Percentiles rank a stretch among this genome's conserved stretches.
Conservation (phyloP, 1,139 yeast genomes). For the Scheffersomyces quercinus region DNA sequence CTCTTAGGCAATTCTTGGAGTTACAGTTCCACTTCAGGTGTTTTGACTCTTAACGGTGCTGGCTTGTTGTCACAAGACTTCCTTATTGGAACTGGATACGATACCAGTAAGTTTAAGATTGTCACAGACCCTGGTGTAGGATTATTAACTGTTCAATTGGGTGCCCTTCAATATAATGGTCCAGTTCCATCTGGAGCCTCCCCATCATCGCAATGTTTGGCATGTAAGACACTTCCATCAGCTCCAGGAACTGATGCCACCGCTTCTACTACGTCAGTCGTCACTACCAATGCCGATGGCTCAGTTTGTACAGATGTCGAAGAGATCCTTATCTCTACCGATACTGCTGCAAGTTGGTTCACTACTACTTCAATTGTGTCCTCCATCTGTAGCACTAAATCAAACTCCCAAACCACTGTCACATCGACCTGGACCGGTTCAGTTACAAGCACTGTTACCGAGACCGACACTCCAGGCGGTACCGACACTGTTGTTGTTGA, state of each 20-base stretch:
- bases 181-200: constrained; percentile 5
- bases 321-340: neutral
- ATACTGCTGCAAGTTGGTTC: constrained; percentile 1
- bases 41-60: constrained; percentile 11
- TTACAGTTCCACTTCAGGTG: constrained; percentile 16
- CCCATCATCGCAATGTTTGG: constrained; percentile 11
- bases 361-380: neutral
- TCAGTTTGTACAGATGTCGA: neutral
- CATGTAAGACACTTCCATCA: constrained; percentile 9
- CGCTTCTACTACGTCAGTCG: neutral
- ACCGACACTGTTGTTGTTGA: constrained; percentile 8
- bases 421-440: constrained; percentile 13
- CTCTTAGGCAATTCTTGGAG: constrained; percentile 10
- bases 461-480: constrained; percentile 7
- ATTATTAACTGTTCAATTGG: constrained; percentile 15
- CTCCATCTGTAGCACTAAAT: constrained; percentile 2
- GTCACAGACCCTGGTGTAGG: constrained; percentile 14
- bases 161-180: constrained; percentile 20
- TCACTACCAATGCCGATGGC: neutral
- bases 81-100: constrained; percentile 23
- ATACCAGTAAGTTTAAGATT: constrained; percentile 10
- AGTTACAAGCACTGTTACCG: constrained; percentile 6
- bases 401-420: constrained; percentile 4
- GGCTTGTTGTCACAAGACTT: constrained; percentile 9
- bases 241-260: constrained; percentile 3